A percentile compares a stretch with the other conserved stretches of the same genome.
Evolutionary conservation across 371 early-diverging fungal species (phyloP).

Genomic region (Apophysomyces trapeziformis): DNA sequence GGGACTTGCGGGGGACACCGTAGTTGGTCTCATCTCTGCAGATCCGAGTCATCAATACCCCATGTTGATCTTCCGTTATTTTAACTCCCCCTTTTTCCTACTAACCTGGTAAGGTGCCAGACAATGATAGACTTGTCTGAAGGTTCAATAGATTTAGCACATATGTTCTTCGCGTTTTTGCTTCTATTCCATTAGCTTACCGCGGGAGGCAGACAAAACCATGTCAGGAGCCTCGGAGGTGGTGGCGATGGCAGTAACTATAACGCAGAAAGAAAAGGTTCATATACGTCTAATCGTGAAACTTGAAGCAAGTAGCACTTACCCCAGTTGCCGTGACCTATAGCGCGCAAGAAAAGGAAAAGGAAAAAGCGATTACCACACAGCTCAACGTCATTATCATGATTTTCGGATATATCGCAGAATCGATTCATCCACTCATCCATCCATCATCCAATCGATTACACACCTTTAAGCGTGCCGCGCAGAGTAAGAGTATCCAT

Average conservation of each 20-base stretch:
- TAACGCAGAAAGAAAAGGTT: background rate
- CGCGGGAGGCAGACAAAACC: slow-evolving; percentile 92
- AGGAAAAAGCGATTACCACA: slow-evolving; percentile 6
- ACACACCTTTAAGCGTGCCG: slow-evolving; percentile 42
- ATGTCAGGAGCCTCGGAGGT: slow-evolving; percentile 90
- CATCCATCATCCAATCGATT: slow-evolving; percentile 18
- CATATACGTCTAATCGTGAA: background rate
- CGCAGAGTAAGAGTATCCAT: slow-evolving; percentile 57
- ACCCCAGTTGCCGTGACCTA: slow-evolving; percentile 46
- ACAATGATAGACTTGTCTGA: slow-evolving; percentile 95
- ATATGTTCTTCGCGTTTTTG: background rate
- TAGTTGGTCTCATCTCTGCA: slow-evolving; percentile 86
- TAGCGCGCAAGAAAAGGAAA: background rate
- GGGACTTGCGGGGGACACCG: slow-evolving; percentile 89
- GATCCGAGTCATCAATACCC: background rate
- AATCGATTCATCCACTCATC: slow-evolving; percentile 28
- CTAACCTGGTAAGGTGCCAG: slow-evolving; percentile 86
- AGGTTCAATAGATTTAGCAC: background rate
- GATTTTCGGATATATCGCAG: background rate
- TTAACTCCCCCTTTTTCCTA: background rate
- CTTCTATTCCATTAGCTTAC: slow-evolving; percentile 46
- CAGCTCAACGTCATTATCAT: background rate
- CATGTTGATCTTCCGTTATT: background rate
- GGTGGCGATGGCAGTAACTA: slow-evolving; percentile 94
- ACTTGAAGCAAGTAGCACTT: slow-evolving; percentile 10